These are phyloP conservation scores for Spathaspora sp. DNA, from an alignment of 805 yeast genomes.

Conservation along the genomic window DNA sequence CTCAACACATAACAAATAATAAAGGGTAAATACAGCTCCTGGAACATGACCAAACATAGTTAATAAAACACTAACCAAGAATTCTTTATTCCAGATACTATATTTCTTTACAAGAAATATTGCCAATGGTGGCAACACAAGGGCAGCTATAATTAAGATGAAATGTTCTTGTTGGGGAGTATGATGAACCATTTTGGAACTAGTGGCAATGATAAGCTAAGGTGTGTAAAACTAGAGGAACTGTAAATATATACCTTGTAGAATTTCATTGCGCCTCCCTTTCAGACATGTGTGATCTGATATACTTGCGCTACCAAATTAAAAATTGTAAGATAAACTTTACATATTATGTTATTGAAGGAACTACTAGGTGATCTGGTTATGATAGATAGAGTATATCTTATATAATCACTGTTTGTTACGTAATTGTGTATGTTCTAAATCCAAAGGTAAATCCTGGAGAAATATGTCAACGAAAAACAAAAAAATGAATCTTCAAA, in stretches of 20 bases:
- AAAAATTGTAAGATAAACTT: no score
- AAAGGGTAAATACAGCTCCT: conserved; percentile 29
- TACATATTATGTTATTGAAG: no score
- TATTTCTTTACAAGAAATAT: conserved; percentile 27
- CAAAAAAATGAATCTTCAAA: background rate
- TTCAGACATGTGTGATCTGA: background rate
- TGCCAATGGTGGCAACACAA: conserved; percentile 38
- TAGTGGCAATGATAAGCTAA: no score
- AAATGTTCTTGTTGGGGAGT: conserved; percentile 14
- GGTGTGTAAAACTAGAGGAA: background rate
- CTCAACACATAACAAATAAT: conserved; percentile 19
- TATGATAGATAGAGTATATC: no score
- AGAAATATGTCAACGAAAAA: background rate
- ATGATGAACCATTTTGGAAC: background rate
- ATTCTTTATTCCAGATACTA: conserved; percentile 31
- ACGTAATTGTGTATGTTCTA: background rate
- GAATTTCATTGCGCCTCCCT: background rate
- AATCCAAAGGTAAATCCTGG: background rate
- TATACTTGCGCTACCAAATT: no score
- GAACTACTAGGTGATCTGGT: no score
- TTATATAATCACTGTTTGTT: background rate
- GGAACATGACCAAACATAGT: conserved; percentile 32
- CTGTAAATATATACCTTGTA: background rate
- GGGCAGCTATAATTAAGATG: conserved; percentile 26
- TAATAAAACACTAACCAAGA: conserved; percentile 26